These are phyloP conservation scores for Meira miltonrushii DNA, from an alignment of 1,284 basidiomycete genomes.

Conservation along the genomic window DNA sequence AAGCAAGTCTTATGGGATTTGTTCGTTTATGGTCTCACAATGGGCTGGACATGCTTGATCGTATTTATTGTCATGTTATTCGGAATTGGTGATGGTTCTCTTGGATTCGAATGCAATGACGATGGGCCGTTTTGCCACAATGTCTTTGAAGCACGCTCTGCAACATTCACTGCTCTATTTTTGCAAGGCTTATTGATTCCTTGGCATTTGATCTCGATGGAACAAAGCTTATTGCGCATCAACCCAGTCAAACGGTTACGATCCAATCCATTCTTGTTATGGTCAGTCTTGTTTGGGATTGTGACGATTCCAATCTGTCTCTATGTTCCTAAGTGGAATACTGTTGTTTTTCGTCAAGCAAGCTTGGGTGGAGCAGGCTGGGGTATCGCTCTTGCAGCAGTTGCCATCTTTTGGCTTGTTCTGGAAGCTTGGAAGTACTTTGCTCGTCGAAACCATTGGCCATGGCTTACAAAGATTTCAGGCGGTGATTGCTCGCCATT, in stretches of 20 bases:
- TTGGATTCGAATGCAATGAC: conserved; percentile 38
- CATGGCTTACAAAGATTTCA: conserved; percentile 38
- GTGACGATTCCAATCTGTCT: conserved; percentile 39
- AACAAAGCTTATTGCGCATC: conserved; percentile 37
- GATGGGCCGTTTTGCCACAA: conserved; percentile 21
- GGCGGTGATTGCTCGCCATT: conserved; percentile 21
- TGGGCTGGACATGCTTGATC: conserved; percentile 41
- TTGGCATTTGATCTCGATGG: conserved; percentile 44
- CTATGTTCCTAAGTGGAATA: conserved; percentile 44
- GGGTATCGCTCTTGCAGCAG: conserved; percentile 37
- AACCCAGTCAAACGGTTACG: conserved; percentile 33
- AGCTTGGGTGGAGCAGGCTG: conserved; percentile 35
- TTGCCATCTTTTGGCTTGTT: conserved; percentile 22
- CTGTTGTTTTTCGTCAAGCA: conserved; percentile 37
- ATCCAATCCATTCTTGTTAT: conserved; percentile 39
- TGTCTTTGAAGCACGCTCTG: conserved; percentile 41
- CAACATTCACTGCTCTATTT: conserved; percentile 40
- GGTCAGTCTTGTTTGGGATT: conserved; percentile 35
- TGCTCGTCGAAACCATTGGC: conserved; percentile 33
- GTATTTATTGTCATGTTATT: conserved; percentile 45
- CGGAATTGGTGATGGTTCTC: conserved; percentile 30
- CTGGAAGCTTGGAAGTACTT: conserved; percentile 44
- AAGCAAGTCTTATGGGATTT: conserved; percentile 40
- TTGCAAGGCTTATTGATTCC: conserved; percentile 39
- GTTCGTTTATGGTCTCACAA: conserved; percentile 37